Percentiles rank a stretch among this genome's conserved stretches.
Evolutionary conservation across 371 early-diverging fungal species (phyloP).

Genomic region (Circinella umbellata): DNA sequence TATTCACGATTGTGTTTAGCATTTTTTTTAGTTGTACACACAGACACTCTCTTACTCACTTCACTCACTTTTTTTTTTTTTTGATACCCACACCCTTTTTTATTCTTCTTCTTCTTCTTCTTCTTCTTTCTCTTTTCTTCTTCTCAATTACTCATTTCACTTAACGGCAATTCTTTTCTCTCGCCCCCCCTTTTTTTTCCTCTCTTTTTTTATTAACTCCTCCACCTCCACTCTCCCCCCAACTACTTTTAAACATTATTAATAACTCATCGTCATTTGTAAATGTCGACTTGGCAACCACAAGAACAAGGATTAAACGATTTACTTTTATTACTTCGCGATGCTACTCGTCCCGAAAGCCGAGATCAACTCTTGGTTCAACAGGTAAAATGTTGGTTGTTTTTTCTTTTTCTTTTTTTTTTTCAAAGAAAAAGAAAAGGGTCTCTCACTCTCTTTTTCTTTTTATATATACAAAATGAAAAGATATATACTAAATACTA

Average conservation of each 20-base stretch:
- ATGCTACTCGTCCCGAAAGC: constrained; percentile 40
- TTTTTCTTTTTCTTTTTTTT: too few relatives aligned
- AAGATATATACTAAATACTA: too few relatives aligned
- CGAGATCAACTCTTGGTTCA: constrained; percentile 39
- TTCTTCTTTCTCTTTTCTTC: background rate
- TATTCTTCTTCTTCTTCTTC: constrained; percentile 19
- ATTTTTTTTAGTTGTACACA: too few relatives aligned
- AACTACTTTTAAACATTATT: background rate
- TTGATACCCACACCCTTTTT: background rate
- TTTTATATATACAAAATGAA: background rate
- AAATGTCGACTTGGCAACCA: constrained; percentile 47
- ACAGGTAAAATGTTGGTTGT: constrained; percentile 23
- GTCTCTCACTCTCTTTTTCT: background rate
- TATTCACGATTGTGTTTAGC: too few relatives aligned
- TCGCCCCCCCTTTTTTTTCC: background rate
- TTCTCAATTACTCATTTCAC: background rate
- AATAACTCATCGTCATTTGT: background rate
- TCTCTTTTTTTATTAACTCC: background rate
- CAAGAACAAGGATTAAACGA: constrained; percentile 38
- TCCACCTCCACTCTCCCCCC: constrained; percentile 2
- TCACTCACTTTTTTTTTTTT: too few relatives aligned
- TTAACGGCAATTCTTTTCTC: too few relatives aligned
- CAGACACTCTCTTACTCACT: background rate
- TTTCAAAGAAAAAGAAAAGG: too few relatives aligned
- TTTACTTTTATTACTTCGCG: constrained; percentile 38